These are phyloP conservation scores for Teratosphaeria nubilosa DNA, from an alignment of 2,329 filamentous ascomycete genomes.

Conservation along the genomic window DNA sequence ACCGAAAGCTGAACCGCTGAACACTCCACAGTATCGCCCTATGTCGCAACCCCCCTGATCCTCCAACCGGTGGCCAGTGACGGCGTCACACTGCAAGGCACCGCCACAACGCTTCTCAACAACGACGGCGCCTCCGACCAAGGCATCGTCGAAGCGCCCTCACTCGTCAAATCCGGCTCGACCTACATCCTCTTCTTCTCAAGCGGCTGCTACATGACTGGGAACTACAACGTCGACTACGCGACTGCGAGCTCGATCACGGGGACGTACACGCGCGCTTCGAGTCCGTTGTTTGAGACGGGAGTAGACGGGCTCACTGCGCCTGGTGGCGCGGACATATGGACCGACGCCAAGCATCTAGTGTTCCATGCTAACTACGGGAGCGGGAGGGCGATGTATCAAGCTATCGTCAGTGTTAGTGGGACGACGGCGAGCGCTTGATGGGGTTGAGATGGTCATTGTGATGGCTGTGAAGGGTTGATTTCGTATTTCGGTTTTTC, in stretches of 20 bases:
- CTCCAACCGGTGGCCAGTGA: slow-evolving; percentile 22
- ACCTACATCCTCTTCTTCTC: slow-evolving; percentile 23
- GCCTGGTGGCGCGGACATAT: slow-evolving; percentile 24
- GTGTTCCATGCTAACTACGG: slow-evolving; percentile 24
- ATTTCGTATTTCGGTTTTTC: not conserved
- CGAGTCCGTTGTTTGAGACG: slow-evolving; percentile 15
- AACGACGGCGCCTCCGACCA: slow-evolving; percentile 17
- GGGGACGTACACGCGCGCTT: slow-evolving; percentile 15
- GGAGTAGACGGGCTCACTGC: slow-evolving; percentile 18
- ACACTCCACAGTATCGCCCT: slow-evolving; percentile 14
- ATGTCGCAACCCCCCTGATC: slow-evolving; percentile 22
- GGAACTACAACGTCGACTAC: slow-evolving; percentile 20
- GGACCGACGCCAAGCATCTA: slow-evolving; percentile 19
- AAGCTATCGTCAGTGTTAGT: slow-evolving; percentile 10
- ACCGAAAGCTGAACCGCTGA: not conserved
- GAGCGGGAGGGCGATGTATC: slow-evolving; percentile 15
- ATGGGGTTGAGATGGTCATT: not conserved
- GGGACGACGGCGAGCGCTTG: slow-evolving; percentile 7
- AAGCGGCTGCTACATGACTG: slow-evolving; percentile 10
- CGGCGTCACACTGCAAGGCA: slow-evolving; percentile 21
- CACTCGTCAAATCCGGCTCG: slow-evolving; percentile 15
- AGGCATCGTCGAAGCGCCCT: slow-evolving; percentile 25
- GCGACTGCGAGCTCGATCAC: slow-evolving; percentile 15
- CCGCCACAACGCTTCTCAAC: slow-evolving; percentile 9
- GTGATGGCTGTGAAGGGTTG: not conserved